Percentiles rank a stretch among this genome's conserved stretches.
Conservation (phyloP, 2,329 filamentous ascomycete genomes). For the Lachnellula subtilissima region DNA sequence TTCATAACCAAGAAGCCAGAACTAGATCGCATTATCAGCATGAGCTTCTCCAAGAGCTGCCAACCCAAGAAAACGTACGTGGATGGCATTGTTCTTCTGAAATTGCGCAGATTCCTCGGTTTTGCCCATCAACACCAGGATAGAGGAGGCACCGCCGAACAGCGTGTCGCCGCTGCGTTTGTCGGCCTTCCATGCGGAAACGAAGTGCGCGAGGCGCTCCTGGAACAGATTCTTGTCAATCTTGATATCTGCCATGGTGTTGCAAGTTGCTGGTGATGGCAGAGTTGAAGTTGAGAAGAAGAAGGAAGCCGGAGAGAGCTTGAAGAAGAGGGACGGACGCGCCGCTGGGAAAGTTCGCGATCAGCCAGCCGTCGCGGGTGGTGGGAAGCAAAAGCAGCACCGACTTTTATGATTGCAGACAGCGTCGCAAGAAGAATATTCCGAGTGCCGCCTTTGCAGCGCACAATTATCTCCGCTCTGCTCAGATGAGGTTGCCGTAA, state of each 20-base stretch:
- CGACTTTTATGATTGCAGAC: too few species aligned
- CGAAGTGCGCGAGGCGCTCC: conserved; percentile 81
- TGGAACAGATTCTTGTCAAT: conserved; percentile 94
- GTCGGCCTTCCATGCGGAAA: conserved; percentile 93
- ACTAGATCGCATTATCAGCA: conserved; percentile 47
- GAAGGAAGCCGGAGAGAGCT: not conserved
- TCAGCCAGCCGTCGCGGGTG: conserved; percentile 3
- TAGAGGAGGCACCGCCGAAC: conserved; percentile 81
- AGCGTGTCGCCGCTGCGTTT: conserved; percentile 80
- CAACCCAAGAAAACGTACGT: conserved; percentile 56
- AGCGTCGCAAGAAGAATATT: too few species aligned
- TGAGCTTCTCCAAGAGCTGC: not conserved
- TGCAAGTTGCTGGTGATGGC: conserved; percentile 20
- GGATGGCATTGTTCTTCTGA: conserved; percentile 93
- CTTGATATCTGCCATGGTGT: conserved; percentile 67
- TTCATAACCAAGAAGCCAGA: conserved; percentile 98
- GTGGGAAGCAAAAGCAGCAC: too few species aligned
- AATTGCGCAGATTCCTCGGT: conserved; percentile 83
- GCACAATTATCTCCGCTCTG: too few species aligned
- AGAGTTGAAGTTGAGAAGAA: conserved; percentile 9
- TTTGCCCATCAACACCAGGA: conserved; percentile 91
- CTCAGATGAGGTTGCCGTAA: too few species aligned
- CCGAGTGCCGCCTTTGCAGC: too few species aligned
- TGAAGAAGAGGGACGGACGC: conserved; percentile 12
- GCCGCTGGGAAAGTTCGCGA: conserved; percentile 19